These are phyloP conservation scores for Penicillium atrosanguineum DNA, from an alignment of 495 filamentous ascomycete genomes.

Conservation along the genomic window DNA sequence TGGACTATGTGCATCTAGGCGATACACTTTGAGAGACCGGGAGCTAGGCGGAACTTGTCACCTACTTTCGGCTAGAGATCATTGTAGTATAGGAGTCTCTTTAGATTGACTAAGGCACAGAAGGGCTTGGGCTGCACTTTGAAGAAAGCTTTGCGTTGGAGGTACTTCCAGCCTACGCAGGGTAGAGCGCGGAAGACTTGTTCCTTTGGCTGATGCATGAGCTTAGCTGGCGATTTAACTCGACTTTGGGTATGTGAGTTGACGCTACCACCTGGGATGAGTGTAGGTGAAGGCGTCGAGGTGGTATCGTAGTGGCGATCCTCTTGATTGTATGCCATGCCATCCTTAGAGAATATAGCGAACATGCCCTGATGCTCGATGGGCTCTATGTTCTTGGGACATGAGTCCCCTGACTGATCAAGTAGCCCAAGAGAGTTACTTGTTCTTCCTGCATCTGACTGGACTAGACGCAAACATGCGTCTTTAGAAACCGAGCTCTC, in stretches of 20 bases:
- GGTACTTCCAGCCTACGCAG: constrained; percentile 3
- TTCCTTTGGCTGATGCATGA: constrained; percentile 2
- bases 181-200: constrained; percentile 2
- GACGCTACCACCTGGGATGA: neutral
- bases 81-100: neutral
- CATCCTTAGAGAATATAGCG: constrained; percentile 4
- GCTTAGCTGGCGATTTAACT: constrained; percentile 1
- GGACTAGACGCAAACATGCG: constrained; percentile 1
- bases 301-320: neutral
- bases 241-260: neutral
- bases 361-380: constrained; percentile 4
- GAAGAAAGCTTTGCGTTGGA: constrained; percentile 2
- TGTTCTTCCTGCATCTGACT: neutral
- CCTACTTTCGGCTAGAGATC: constrained; percentile 1
- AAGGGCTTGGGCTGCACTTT: constrained; percentile 2
- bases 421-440: neutral
- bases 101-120: neutral
- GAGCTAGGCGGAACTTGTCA: constrained; percentile 2
- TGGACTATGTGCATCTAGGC: constrained; percentile 5
- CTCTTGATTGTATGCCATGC: constrained; percentile 6
- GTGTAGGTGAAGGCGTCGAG: neutral
- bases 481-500: constrained; percentile 1
- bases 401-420: neutral
- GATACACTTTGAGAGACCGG: neutral
- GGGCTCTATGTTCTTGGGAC: neutral